Evolutionary conservation across 169 alveolate species (phyloP), one percentile per base, ranked within the genome.

Genomic region (Plasmodium vinckei): DNA sequence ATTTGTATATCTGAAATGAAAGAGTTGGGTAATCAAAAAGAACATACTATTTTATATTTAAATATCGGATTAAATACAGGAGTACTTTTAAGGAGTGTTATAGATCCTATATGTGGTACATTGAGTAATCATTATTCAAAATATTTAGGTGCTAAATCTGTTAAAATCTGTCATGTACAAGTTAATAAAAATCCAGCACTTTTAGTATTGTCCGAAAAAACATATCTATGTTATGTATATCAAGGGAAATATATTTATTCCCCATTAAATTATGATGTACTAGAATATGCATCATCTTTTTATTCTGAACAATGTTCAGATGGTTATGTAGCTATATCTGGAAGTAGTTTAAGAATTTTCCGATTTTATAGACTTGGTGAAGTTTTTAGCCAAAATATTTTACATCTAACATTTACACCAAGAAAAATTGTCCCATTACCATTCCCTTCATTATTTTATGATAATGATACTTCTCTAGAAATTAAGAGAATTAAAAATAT

Each of bases 41-140:
- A 67, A 9, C 51, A 72, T 5, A 79, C 49, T 49, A 59, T 56
- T 39, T 27, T 98, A 46, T 96, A 82, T 87, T 88, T 98, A 87
- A 97, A 95, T 68, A 98, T 99, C n/a, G 99, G 99, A 5, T 94
- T 98, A 71, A 96, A 94, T 25, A 98, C 98, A 72, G 99, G 99
- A 0, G 97, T 98, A 12, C 92, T 98, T 89, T 93, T 99, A 1
- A 95, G 99, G 72, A 96, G 99, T 65, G 94, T 94, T 15, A 96
- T 99, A 17, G 99, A 98, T 89, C 73, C 95, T 19, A 92, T 97
- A 2, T 94, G 98, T 5, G 99, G 99, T 9, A 94, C 97, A n/a
- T 96, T 98, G n/a, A 94, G 98, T 23, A 99, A 97, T 73, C 98
- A 97, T 64, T 96, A 99, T 82, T 95, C 98, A 7, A 95, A 98